Conservation (phyloP, 1,284 basidiomycete genomes). For the Puccinia triticina region DNA sequence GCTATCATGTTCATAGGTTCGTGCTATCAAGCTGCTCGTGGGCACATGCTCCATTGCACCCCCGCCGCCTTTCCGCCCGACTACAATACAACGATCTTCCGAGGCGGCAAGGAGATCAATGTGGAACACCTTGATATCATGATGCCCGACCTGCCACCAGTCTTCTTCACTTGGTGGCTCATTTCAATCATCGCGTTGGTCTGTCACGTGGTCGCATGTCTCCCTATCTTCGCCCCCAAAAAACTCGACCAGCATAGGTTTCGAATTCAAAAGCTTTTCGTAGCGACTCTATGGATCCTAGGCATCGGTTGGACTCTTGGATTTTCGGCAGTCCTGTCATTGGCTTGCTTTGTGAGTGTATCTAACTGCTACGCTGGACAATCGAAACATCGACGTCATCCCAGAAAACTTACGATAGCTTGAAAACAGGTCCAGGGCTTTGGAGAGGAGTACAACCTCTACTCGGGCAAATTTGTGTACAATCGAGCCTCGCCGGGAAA, state of each 20-base stretch:
- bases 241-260: slow-evolving; percentile 15
- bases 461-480: slow-evolving; percentile 20
- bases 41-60: slow-evolving; percentile 30
- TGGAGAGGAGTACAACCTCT: slow-evolving; percentile 34
- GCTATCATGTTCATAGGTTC: slow-evolving; percentile 8
- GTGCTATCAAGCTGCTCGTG: slow-evolving; percentile 27
- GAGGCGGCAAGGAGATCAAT: slow-evolving; percentile 27
- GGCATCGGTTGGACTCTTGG: slow-evolving; percentile 48
- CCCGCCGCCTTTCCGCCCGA: slow-evolving; percentile 39
- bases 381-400: background rate
- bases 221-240: slow-evolving; percentile 22
- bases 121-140: slow-evolving; percentile 31
- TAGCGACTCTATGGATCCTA: slow-evolving; percentile 47
- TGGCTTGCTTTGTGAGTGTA: slow-evolving; percentile 46
- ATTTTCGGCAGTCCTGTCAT: slow-evolving; percentile 41
- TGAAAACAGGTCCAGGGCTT: slow-evolving; percentile 35
- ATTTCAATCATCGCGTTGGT: slow-evolving; percentile 28
- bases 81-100: slow-evolving; percentile 34
- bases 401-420: background rate
- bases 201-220: slow-evolving; percentile 25
- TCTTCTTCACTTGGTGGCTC: slow-evolving; percentile 35
- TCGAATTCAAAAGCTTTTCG: slow-evolving; percentile 27
- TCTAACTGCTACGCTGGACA: background rate
- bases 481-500: slow-evolving; percentile 22
- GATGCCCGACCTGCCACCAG: slow-evolving; percentile 48